Evolutionary conservation across 805 yeast species (phyloP).

Genomic region (Pichia manshurica): DNA sequence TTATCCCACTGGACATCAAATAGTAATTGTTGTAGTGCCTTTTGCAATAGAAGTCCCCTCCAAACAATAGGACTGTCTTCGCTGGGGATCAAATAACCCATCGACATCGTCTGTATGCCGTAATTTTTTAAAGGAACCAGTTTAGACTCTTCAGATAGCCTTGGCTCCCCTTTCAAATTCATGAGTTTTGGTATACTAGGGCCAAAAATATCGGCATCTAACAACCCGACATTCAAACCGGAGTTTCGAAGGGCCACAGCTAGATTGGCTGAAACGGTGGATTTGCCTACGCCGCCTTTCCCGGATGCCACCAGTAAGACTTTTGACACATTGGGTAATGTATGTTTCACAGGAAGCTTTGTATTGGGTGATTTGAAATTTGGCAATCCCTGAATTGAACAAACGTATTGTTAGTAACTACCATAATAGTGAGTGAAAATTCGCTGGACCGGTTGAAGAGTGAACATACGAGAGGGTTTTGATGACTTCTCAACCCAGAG

Average conservation of each 20-base stretch:
- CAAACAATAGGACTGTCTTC: constrained; percentile 71
- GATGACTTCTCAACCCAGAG: not conserved
- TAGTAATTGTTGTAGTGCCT: constrained; percentile 76
- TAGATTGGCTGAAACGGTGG: constrained; percentile 65
- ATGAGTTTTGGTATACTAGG: constrained; percentile 75
- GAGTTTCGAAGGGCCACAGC: constrained; percentile 53
- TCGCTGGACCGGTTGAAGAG: not conserved
- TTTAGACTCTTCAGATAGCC: constrained; percentile 45
- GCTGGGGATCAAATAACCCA: constrained; percentile 70
- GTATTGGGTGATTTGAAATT: constrained; percentile 38
- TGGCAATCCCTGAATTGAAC: constrained; percentile 36
- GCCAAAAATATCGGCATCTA: constrained; percentile 81
- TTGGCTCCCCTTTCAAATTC: constrained; percentile 64
- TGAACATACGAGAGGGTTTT: constrained; percentile 3
- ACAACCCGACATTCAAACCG: constrained; percentile 57
- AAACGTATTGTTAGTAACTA: too few relatives aligned
- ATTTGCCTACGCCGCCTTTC: constrained; percentile 79
- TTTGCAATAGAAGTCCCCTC: constrained; percentile 85
- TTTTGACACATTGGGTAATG: constrained; percentile 55
- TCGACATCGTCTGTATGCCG: constrained; percentile 80
- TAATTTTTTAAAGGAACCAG: constrained; percentile 64
- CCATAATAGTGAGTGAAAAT: too few relatives aligned
- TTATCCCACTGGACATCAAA: constrained; percentile 74
- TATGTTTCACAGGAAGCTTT: constrained; percentile 47
- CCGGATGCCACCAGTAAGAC: constrained; percentile 67